A percentile compares a stretch with the other conserved stretches of the same genome.
phyloP scores from a whole-genome alignment of 176 grass and related monocot species.

The Aechmea fasciata region DNA sequence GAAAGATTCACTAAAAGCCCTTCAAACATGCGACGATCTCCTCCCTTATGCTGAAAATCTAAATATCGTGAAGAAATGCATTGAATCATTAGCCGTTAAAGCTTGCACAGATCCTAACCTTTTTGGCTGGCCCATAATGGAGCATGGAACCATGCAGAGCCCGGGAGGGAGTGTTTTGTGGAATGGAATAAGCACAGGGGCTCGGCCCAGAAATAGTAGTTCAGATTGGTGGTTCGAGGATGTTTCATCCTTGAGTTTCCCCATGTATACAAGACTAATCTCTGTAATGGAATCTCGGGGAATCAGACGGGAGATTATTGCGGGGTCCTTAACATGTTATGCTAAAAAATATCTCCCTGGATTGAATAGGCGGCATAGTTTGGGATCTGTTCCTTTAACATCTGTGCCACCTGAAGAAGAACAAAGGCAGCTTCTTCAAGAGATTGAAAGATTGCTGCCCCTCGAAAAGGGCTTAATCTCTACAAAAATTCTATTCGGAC shows the following conservation, averaged over 20 bases:
- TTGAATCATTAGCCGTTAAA: conserved; percentile 69
- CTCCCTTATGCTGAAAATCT: conserved; percentile 70
- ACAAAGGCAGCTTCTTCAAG: conserved; percentile 72
- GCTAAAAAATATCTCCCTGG: conserved; percentile 72
- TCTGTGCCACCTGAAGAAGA: conserved; percentile 52
- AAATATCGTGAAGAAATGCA: conserved; percentile 75
- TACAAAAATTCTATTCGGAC: conserved; percentile 61
- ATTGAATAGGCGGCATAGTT: conserved; percentile 61
- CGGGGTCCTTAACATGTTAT: conserved; percentile 65
- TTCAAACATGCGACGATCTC: conserved; percentile 69
- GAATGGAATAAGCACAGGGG: conserved; percentile 89
- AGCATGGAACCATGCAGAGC: conserved; percentile 64
- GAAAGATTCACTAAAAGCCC: conserved; percentile 69
- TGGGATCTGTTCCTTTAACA: conserved; percentile 24
- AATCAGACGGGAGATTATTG: conserved; percentile 52
- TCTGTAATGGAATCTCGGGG: conserved; percentile 66
- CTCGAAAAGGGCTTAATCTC: conserved; percentile 54
- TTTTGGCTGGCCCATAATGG: conserved; percentile 76
- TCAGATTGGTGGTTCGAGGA: conserved; percentile 94
- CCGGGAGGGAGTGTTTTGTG: conserved; percentile 75
- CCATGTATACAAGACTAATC: conserved; percentile 66
- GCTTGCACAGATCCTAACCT: conserved; percentile 71
- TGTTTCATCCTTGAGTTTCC: conserved; percentile 56
- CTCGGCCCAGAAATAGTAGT: conserved; percentile 69
- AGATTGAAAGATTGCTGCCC: conserved; percentile 56